Conservation (phyloP, 768 basidiomycete genomes). For the Roridomyces roridus region DNA sequence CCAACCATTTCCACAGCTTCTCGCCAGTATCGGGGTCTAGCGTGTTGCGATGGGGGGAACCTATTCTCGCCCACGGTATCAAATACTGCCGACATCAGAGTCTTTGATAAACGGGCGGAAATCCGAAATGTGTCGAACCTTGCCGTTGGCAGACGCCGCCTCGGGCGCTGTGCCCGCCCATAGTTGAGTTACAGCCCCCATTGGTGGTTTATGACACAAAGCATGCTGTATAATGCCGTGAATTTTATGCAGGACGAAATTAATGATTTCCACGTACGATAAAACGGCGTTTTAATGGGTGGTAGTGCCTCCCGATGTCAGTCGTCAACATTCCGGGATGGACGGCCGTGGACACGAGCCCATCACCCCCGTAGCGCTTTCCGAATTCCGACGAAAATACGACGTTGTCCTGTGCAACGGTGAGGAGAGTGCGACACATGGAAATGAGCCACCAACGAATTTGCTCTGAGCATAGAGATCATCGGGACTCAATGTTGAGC, state of each 20-base stretch:
- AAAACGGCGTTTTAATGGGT: background rate
- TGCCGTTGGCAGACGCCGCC: slow-evolving; percentile 2
- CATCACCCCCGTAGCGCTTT: background rate
- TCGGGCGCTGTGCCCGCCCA: slow-evolving; percentile 9
- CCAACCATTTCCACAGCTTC: too few species aligned
- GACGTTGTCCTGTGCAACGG: background rate
- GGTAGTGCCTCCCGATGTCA: background rate
- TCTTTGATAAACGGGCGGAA: too few species aligned
- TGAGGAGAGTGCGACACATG: background rate
- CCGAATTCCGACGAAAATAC: slow-evolving; percentile 1
- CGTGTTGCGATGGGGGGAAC: too few species aligned
- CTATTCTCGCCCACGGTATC: too few species aligned
- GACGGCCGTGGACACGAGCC: slow-evolving; percentile 1
- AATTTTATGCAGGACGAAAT: background rate
- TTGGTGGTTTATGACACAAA: background rate
- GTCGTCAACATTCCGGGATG: slow-evolving; percentile 9
- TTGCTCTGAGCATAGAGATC: slow-evolving; percentile 7
- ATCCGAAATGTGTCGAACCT: background rate
- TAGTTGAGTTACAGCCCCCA: slow-evolving; percentile 2
- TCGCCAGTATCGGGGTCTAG: too few species aligned
- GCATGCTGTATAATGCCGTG: background rate
- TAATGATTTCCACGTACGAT: background rate
- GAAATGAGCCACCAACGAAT: background rate
- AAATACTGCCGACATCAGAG: too few species aligned
- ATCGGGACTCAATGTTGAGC: slow-evolving; percentile 7